Evolutionary conservation across 1,284 basidiomycete species (phyloP), one percentile per base, ranked within the genome.

Genomic region (Cryptococcus sp.): DNA sequence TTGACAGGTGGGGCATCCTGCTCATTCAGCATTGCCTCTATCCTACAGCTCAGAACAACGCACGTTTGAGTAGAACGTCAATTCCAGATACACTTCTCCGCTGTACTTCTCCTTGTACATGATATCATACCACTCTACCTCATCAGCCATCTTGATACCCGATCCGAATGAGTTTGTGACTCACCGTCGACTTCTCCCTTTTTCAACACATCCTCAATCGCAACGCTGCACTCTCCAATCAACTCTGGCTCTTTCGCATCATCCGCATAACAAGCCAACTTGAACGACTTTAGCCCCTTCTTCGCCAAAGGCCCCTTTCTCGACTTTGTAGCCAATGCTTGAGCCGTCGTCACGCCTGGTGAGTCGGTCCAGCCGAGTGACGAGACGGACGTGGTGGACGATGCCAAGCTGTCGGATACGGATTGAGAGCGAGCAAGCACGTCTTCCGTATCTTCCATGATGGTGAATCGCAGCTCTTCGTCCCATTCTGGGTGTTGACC

Each of bases 401-500:
- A 80, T 3, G 78, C 77, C 18, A 79, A 77, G 40, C 78, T 75
- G 32, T 76, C 78, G 43, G 73, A 67, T 39, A 60, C 51, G 2
- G 76, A 63, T 18, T 60, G 72, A 33, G 78, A 75, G 44, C 78
- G 74, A 23, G 78, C 75, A 23, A 82, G 70, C 7, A 81, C 77
- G 60, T 85, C 84, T 46, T 86, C 81, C 19, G 80, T 75, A 57
- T 91, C 88, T 64, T 94, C 90, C 59, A 79, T 82, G 52, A 99
- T 78, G 26, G 86, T 85, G 73, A 98, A 98, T 39, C 95, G 85
- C 58, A 98, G 79, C 74, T 99, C 94, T 65, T 95, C 91, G 69
- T 99, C 95, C 94, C 95, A 99, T 71, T 90, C 87, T 7, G 94
- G 95, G 71, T 95, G 91, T 71, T 98, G 94, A 4, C 95, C 95